phyloP scores from a whole-genome alignment of 2,329 filamentous ascomycete species.

The Calonectria montana region DNA sequence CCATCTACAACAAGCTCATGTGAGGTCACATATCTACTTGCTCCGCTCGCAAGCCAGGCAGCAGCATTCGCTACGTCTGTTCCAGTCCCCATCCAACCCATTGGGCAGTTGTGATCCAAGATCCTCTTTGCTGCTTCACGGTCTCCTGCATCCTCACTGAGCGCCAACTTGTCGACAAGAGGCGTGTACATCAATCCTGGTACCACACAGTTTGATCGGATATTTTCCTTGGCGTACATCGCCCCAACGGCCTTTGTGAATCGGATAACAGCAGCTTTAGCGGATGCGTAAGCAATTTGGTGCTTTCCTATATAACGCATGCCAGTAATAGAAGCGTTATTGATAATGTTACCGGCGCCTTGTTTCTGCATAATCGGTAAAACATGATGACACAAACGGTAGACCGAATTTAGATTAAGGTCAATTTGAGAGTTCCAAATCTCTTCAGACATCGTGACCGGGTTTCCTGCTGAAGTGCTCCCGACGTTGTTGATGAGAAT shows the following conservation, averaged over 20 bases:
- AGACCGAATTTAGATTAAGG: not conserved
- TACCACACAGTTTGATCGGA: not conserved
- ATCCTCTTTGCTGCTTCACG: not conserved
- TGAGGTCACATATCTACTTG: slow-evolving; percentile 5
- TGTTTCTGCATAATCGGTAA: not conserved
- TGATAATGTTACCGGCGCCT: not conserved
- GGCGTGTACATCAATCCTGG: not conserved
- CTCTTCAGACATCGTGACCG: not conserved
- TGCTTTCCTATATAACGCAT: not conserved
- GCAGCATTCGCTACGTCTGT: not conserved
- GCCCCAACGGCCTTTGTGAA: not conserved
- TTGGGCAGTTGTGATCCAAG: not conserved
- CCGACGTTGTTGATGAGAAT: not conserved
- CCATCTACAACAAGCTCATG: not conserved
- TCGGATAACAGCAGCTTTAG: not conserved
- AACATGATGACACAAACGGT: not conserved
- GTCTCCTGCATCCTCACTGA: not conserved
- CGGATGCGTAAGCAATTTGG: not conserved
- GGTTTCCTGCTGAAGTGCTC: not conserved
- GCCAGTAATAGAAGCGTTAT: not conserved
- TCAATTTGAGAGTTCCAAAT: not conserved
- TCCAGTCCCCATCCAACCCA: slow-evolving; percentile 1
- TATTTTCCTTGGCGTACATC: not conserved
- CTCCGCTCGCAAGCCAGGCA: not conserved
- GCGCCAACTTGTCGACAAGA: not conserved